Base-by-base conservation (phyloP, 1,139 yeast species). In the Pichia sp. region DNA sequence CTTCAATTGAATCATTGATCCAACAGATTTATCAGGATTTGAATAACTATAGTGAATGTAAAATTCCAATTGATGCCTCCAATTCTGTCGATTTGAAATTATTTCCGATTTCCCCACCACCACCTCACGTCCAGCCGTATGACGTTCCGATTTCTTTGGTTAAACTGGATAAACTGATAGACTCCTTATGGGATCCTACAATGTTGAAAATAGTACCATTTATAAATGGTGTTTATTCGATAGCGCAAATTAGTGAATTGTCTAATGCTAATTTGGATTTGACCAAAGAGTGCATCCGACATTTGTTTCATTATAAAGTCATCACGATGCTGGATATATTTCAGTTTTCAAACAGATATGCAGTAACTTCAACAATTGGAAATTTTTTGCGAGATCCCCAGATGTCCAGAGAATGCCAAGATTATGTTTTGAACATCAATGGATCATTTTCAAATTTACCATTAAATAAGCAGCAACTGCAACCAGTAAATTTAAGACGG, bases 101-200 rank as follows among this genome's bases (percentile, higher is more conserved):
- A 5, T 87, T 94, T 55, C 97, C 97, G 0, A 69, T 86, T 16
- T 68, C 85, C 36, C 90, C 94, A 6, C 86, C 94, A 1, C 97
- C 97, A 0, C 85, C 87, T 0, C 77, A 77, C 43, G 67, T 86
- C 55, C 65, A 77, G 76, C 42, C 88, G 35, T 69, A 74, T 56
- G 95, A 92, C 60, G 98, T 92, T 0, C 98, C 98, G 0, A 77
- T 88, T 3, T 77, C 95, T 4, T 82, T 92, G 0, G 95, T 90
- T 2, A 78, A 81, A 45, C 65, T 90, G 35, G 72, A 72, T 36
- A 69, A 77, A 35, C 68, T 92, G 52, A 81, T 86, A 33, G 98
- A 92, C 62, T 84, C 84, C 5, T 85, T 85, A 55, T 92, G 98
- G 97, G 98, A 92, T 60, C 97, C 97, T 1, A 92, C 97, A 3